These are phyloP conservation scores for Puccinia hordei DNA, from an alignment of 1,284 basidiomycete genomes.

Conservation along the genomic window DNA sequence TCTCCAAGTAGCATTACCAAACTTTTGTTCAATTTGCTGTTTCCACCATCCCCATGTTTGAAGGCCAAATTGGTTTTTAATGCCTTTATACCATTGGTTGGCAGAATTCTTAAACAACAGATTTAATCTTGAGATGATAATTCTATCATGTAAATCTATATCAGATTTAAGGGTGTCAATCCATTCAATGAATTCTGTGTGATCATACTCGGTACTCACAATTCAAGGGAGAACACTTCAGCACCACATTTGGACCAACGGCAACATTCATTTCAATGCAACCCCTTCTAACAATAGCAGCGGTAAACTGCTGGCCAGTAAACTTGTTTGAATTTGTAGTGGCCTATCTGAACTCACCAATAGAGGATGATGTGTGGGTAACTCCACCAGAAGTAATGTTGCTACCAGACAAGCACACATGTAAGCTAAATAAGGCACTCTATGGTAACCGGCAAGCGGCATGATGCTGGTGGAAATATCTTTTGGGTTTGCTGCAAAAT, in stretches of 20 bases:
- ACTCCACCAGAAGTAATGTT: neutral
- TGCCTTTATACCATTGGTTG: no score
- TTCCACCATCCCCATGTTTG: no score
- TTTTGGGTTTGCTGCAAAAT: neutral
- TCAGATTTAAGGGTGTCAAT: no score
- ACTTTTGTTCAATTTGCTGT: no score
- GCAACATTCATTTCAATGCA: conserved; percentile 30
- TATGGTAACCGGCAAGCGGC: conserved; percentile 20
- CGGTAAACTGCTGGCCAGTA: neutral
- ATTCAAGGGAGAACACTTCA: neutral
- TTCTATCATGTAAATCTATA: no score
- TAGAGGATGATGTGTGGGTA: conserved; percentile 23
- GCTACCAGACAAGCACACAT: neutral
- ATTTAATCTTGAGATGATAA: no score
- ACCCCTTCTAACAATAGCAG: neutral
- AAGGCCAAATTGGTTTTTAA: no score
- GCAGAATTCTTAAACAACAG: no score
- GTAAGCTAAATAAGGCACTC: conserved; percentile 4
- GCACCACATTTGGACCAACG: conserved; percentile 32
- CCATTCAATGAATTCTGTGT: no score
- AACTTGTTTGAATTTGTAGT: conserved; percentile 36
- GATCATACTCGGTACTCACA: neutral
- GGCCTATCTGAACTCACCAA: conserved; percentile 34
- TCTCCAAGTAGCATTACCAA: no score
- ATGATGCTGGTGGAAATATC: conserved; percentile 39